Evolutionary conservation across 768 basidiomycete species (phyloP), one percentile per base, ranked within the genome.

Genomic region (Mycena crocata): DNA sequence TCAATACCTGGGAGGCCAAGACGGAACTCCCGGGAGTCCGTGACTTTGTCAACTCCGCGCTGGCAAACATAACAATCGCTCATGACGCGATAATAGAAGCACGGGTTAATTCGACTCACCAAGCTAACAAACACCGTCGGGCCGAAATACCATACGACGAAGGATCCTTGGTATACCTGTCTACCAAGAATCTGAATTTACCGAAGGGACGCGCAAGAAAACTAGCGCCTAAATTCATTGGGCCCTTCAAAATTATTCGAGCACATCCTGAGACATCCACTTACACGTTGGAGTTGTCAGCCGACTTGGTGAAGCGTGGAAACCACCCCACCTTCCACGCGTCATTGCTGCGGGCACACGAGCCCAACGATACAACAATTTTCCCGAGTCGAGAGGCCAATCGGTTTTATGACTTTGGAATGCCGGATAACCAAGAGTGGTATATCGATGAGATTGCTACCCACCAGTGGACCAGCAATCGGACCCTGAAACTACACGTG

Each of bases 291-390:
- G 72, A 77, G 5, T 46, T 81, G 5, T 72, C 79, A 0, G 45
- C 40, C 0, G 76, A 76, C 2, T 59, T 81, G 3, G 23, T 24
- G 45, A 28, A 35, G 7, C 68, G 77, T 2, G 23, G 76, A 2
- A 76, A 83, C 14, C 77, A 81, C 45, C 72, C 73, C 0, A 77
- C 50, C 8, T 85, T 84, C 51, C 81, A 86, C 64, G 74, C 71
- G 0, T 73, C 57, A 2, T 42, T 77, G 13, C 66, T 86, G 4
- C 32, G 75, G 17, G 68, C 62, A 19, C 59, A 79, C 34, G 52
- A 75, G 1, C 70, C 73, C 0, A 79, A 78, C 26, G 77, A 85
- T 67, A 72, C 79, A 28, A 56, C 24, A 0, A 26, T 78, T 85
- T 85, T n/a, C 71, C 83, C 81, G 0, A 67, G 74, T 9, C 56